phyloP scores from a whole-genome alignment of 768 basidiomycete species.

The Exidia glandulosa region DNA sequence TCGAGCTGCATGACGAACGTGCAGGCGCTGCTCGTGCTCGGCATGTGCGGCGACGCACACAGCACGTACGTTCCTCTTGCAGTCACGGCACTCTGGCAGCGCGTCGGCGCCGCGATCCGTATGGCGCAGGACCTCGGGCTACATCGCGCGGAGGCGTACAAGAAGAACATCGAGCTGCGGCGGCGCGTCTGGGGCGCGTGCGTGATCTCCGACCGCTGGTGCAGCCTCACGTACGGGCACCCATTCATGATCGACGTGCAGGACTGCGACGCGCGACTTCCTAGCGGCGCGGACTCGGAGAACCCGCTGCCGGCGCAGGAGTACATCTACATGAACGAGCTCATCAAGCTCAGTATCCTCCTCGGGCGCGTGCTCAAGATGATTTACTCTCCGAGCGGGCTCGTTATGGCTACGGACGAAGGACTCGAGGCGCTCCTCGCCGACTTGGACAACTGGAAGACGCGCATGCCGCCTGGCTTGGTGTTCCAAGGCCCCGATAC shows the following conservation, averaged over 20 bases:
- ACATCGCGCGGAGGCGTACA: slow-evolving; percentile 82
- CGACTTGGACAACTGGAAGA: slow-evolving; percentile 70
- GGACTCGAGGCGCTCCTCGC: slow-evolving; percentile 51
- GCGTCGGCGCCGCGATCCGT: slow-evolving; percentile 79
- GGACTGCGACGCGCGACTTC: slow-evolving; percentile 91
- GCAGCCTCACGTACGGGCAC: slow-evolving; percentile 78
- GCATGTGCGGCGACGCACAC: slow-evolving; percentile 84
- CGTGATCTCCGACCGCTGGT: slow-evolving; percentile 92
- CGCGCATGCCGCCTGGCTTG: slow-evolving; percentile 64
- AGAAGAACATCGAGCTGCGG: slow-evolving; percentile 73
- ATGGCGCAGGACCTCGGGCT: slow-evolving; percentile 98
- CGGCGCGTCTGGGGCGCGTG: slow-evolving; percentile 91
- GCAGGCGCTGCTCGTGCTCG: slow-evolving; percentile 74
- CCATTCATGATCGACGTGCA: slow-evolving; percentile 94
- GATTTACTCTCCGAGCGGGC: slow-evolving; percentile 87
- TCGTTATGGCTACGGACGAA: slow-evolving; percentile 76
- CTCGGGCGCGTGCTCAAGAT: slow-evolving; percentile 87
- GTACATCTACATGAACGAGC: slow-evolving; percentile 70
- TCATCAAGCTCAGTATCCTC: slow-evolving; percentile 83
- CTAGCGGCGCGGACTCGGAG: slow-evolving; percentile 62
- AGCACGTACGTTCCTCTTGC: slow-evolving; percentile 81
- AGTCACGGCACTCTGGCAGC: slow-evolving; percentile 75
- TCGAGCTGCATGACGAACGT: slow-evolving; percentile 80
- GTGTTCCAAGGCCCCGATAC: slow-evolving; percentile 65
- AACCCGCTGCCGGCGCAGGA: slow-evolving; percentile 31